Evolutionary conservation across 345 rosid species (phyloP), one percentile per base, ranked within the genome.

Genomic region (Bretschneidera sinensis): DNA sequence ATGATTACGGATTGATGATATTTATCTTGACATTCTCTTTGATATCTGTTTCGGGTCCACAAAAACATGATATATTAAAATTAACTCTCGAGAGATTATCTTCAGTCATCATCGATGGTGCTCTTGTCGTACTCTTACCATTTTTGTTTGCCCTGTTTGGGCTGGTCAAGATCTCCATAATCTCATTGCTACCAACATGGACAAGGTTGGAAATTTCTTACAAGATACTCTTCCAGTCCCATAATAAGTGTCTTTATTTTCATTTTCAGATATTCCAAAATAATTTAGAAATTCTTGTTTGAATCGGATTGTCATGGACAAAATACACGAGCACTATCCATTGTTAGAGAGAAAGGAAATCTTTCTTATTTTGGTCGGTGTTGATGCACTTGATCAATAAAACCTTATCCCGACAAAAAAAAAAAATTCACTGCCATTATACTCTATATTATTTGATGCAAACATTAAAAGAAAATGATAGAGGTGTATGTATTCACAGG

Each of bases 1-100:
- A 89, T 24, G 95, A 92, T 66, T 92, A 92, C 57, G 87, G 95
- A 54, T 57, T 89, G 35, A 33, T 79, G 63, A 83, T 87, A 54
- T 92, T 92, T 74, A 85, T 89, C 47, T 66, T 89, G 65, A 92
- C 97, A 11, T 89, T 87, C 71, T 75, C 85, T 7, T 62, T 89
- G 71, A 70, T 92, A 62, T 83, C 95, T 11, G 79, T 89, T 2
- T 89, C 91, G 16, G 89, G 92, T 18, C 86, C 74, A 47, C 71
- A 85, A 53, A 79, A 79, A 0, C 79, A 80, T 1, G 73, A 91
- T 61, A 69, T 88, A 24, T 25, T 88, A 9, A 51, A 48, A 57
- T n/a, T 81, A 24, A 84, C 89, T 0, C 89, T 80, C 9, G 71
- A 66, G 71, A 77, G 97, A 67, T 43, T 91, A 17, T 76, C 82